phyloP scores from a whole-genome alignment of 2,329 filamentous ascomycete species.

The Sporothrix pseudoabietina region DNA sequence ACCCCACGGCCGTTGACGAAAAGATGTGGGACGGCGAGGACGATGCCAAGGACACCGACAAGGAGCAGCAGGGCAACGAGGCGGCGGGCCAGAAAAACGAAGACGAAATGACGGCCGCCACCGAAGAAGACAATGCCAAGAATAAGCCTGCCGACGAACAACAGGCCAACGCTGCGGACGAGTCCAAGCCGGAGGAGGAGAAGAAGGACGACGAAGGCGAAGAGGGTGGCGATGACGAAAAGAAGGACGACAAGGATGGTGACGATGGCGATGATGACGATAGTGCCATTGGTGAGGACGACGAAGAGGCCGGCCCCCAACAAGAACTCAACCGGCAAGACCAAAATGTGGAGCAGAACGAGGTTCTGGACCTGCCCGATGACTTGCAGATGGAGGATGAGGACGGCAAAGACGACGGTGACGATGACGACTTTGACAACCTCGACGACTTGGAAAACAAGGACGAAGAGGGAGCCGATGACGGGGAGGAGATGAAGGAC shows the following conservation, averaged over 20 bases:
- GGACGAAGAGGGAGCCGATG: slow-evolving; percentile 83
- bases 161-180: slow-evolving; percentile 48
- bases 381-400: slow-evolving; percentile 87
- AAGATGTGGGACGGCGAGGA: slow-evolving; percentile 97
- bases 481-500: slow-evolving; percentile 55
- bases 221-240: not conserved
- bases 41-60: slow-evolving; percentile 76
- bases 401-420: slow-evolving; percentile 58
- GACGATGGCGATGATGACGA: slow-evolving; percentile 60
- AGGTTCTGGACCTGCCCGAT: slow-evolving; percentile 81
- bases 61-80: slow-evolving; percentile 76
- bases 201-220: slow-evolving; percentile 53
- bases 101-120: slow-evolving; percentile 64
- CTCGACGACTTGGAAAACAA: slow-evolving; percentile 68
- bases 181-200: slow-evolving; percentile 43
- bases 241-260: slow-evolving; percentile 53
- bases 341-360: slow-evolving; percentile 77
- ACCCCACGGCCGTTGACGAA: slow-evolving; percentile 88
- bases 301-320: slow-evolving; percentile 58
- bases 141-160: slow-evolving; percentile 65
- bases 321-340: slow-evolving; percentile 65
- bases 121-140: slow-evolving; percentile 62
- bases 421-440: slow-evolving; percentile 61
- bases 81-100: slow-evolving; percentile 69
- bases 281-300: slow-evolving; percentile 63